Evolutionary conservation across 2,329 filamentous ascomycete genomes (phyloP).

Genomic region (Rhynchosporium secalis): DNA sequence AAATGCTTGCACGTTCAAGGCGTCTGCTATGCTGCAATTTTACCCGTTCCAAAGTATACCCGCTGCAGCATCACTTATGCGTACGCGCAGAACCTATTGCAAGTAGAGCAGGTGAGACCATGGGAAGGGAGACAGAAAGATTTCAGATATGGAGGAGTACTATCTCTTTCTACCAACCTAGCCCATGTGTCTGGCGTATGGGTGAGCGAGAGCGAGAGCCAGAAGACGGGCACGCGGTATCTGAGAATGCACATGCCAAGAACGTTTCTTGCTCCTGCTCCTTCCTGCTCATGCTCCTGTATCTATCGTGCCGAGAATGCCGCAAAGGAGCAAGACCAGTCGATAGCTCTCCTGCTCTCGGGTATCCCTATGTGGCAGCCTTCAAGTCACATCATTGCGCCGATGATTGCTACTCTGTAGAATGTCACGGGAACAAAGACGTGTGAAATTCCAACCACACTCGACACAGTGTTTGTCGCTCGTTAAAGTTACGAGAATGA

Average conservation of each 20-base stretch:
- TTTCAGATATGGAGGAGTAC: background rate
- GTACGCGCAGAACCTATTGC: too few species aligned
- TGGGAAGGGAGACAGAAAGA: background rate
- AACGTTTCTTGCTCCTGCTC: background rate
- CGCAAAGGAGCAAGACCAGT: background rate
- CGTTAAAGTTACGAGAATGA: background rate
- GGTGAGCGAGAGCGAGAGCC: background rate
- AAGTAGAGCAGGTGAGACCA: too few species aligned
- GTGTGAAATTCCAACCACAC: constrained; percentile 5
- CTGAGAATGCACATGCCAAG: constrained; percentile 3
- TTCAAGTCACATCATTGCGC: background rate
- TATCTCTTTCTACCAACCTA: too few species aligned
- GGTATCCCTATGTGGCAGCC: background rate
- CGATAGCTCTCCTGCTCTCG: background rate
- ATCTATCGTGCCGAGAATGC: constrained; percentile 4
- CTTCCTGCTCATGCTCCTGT: background rate
- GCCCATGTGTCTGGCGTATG: background rate
- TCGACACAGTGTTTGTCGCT: background rate
- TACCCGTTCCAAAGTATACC: too few species aligned
- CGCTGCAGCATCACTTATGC: too few species aligned
- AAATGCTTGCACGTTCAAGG: constrained; percentile 19
- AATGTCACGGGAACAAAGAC: background rate
- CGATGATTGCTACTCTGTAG: background rate
- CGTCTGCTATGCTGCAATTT: background rate
- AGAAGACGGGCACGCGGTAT: background rate